Evolutionary conservation across 495 filamentous ascomycete species (phyloP).

Genomic region (Lasiosphaeriaceae sp.): DNA sequence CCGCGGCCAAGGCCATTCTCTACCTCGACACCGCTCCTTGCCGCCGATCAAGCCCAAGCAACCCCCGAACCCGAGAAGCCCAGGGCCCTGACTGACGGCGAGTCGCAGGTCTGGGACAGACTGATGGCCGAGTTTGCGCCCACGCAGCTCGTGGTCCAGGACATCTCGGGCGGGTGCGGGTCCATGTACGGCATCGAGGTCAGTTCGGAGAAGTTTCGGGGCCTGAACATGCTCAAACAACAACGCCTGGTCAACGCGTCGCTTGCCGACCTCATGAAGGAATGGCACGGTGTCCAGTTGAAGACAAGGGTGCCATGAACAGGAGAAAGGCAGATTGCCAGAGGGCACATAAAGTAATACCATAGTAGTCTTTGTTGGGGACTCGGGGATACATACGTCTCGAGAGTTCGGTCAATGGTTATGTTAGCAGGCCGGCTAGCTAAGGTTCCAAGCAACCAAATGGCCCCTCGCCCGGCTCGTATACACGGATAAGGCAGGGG

Average conservation of each 20-base stretch:
- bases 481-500: too few species aligned
- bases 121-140: slow-evolving; percentile 40
- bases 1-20: slow-evolving; percentile 4
- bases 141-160: slow-evolving; percentile 56
- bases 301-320: slow-evolving; percentile 51
- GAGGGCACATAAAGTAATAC: neutral
- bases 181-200: slow-evolving; percentile 76
- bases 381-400: too few species aligned
- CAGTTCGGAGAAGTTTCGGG: slow-evolving; percentile 59
- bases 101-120: slow-evolving; percentile 44
- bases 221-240: slow-evolving; percentile 63
- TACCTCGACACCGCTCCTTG: neutral
- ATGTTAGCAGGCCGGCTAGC: too few species aligned
- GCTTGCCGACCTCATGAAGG: slow-evolving; percentile 64
- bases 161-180: slow-evolving; percentile 75
- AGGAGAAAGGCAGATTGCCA: neutral
- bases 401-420: too few species aligned
- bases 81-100: slow-evolving; percentile 37
- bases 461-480: too few species aligned
- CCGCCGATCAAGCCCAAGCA: neutral
- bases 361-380: too few species aligned
- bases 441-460: too few species aligned
- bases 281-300: slow-evolving; percentile 74
- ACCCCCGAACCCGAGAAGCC: slow-evolving; percentile 33
- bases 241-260: slow-evolving; percentile 67